Percentiles rank a stretch among this genome's conserved stretches.
Evolutionary conservation across 2,329 filamentous ascomycete species (phyloP).

Genomic region (Cladophialophora chaetospira): DNA sequence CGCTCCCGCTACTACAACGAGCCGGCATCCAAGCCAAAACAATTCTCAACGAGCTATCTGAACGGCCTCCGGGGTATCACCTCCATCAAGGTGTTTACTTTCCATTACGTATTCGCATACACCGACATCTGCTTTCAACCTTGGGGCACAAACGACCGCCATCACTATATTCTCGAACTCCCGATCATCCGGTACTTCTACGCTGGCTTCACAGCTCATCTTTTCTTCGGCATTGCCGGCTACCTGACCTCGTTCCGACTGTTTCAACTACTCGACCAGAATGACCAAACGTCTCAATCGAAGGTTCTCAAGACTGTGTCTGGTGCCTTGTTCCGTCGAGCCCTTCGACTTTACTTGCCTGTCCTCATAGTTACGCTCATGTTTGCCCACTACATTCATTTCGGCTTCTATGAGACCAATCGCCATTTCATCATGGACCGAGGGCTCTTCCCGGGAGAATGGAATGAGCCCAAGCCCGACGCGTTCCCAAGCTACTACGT

Average conservation of each 20-base stretch:
- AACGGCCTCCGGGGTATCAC: constrained; percentile 49
- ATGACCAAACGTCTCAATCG: constrained; percentile 43
- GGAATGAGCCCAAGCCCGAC: constrained; percentile 45
- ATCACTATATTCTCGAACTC: constrained; percentile 38
- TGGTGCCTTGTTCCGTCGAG: constrained; percentile 48
- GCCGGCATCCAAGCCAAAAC: constrained; percentile 24
- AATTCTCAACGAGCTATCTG: constrained; percentile 32
- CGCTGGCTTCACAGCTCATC: constrained; percentile 43
- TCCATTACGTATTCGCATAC: constrained; percentile 45
- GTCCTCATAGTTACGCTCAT: constrained; percentile 44
- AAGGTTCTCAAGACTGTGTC: constrained; percentile 44
- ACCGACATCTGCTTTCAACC: constrained; percentile 47
- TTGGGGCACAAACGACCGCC: constrained; percentile 39
- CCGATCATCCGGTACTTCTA: constrained; percentile 49
- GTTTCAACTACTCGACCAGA: constrained; percentile 45
- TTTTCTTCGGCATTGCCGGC: constrained; percentile 53
- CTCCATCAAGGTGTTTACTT: constrained; percentile 50
- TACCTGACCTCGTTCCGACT: constrained; percentile 45
- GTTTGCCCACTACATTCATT: constrained; percentile 45
- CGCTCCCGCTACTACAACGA: constrained; percentile 29
- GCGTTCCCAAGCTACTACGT: constrained; percentile 37
- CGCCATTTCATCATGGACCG: constrained; percentile 22
- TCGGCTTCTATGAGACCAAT: constrained; percentile 38
- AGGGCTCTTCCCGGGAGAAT: constrained; percentile 30
- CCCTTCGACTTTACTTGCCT: constrained; percentile 48